Conservation (phyloP, 2,329 filamentous ascomycete species). For the Pseudogymnoascus sp. region DNA sequence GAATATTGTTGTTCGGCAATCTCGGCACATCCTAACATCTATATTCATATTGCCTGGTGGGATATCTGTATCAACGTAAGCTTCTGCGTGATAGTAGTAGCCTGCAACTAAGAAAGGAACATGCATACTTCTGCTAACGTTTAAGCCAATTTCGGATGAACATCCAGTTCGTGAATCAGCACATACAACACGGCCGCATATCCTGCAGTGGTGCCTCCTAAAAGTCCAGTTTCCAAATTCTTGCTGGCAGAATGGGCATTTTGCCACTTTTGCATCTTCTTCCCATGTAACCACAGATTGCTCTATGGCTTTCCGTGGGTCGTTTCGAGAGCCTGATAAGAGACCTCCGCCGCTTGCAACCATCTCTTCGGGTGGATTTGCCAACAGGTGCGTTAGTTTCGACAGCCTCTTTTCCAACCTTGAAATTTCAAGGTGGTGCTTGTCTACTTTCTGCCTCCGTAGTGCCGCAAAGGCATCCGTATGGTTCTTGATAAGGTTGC, state of each 20-base stretch:
- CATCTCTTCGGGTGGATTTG: conserved; percentile 62
- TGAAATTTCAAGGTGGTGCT: conserved; percentile 78
- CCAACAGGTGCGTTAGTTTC: conserved; percentile 76
- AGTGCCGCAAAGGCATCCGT: conserved; percentile 60
- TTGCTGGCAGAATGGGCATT: conserved; percentile 92
- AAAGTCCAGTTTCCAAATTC: conserved; percentile 92
- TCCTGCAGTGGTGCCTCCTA: conserved; percentile 84
- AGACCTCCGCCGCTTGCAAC: conserved; percentile 39
- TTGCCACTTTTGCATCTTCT: conserved; percentile 69
- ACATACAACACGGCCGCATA: conserved; percentile 89
- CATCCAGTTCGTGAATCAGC: conserved; percentile 77
- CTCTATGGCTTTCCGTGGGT: conserved; percentile 65
- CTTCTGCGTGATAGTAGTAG: conserved; percentile 23
- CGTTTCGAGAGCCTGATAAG: conserved; percentile 60
- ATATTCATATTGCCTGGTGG: conserved; percentile 52
- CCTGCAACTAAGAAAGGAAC: conserved; percentile 9
- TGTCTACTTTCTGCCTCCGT: conserved; percentile 72
- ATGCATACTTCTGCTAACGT: conserved; percentile 56
- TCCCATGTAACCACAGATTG: conserved; percentile 94
- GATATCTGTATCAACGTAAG: conserved; percentile 38
- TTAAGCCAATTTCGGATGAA: conserved; percentile 74
- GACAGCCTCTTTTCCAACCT: conserved; percentile 86
- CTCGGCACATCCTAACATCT: conserved; percentile 84
- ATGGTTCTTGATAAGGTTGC: conserved; percentile 62
- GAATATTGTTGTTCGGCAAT: conserved; percentile 68